phyloP scores from a whole-genome alignment of 2,329 filamentous ascomycete species.

The Colletotrichum eleusines region DNA sequence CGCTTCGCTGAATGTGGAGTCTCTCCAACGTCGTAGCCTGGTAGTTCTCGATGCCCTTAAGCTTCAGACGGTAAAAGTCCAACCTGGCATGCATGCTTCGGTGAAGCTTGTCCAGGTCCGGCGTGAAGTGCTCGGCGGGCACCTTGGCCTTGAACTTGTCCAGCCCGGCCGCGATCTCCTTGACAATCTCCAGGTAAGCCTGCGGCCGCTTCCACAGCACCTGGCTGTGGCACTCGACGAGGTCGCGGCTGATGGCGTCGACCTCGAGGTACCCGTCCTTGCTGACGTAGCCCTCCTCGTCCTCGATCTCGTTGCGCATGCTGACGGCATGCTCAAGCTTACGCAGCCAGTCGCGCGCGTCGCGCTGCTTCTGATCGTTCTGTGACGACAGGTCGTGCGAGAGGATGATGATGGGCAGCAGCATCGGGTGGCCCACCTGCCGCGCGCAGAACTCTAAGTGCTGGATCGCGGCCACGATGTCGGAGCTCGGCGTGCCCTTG shows the following conservation, averaged over 20 bases:
- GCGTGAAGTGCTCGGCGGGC: constrained; percentile 46
- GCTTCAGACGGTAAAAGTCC: constrained; percentile 71
- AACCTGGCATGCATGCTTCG: constrained; percentile 65
- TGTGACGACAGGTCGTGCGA: constrained; percentile 67
- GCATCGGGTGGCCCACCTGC: constrained; percentile 68
- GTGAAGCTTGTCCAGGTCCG: constrained; percentile 60
- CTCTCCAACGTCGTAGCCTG: constrained; percentile 72
- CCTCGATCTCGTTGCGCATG: constrained; percentile 70
- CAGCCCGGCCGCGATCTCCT: constrained; percentile 63
- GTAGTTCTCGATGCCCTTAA: constrained; percentile 72
- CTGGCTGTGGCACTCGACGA: constrained; percentile 73
- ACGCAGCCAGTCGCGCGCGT: constrained; percentile 72
- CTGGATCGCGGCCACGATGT: constrained; percentile 62
- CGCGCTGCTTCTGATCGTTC: constrained; percentile 72
- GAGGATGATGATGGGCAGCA: constrained; percentile 70
- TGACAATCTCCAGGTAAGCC: constrained; percentile 67
- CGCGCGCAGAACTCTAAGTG: constrained; percentile 63
- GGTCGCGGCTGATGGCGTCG: constrained; percentile 70
- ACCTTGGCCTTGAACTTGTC: constrained; percentile 53
- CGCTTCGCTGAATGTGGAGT: constrained; percentile 71
- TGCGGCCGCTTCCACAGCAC: constrained; percentile 74
- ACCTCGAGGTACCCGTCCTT: constrained; percentile 66
- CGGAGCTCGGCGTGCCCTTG: constrained; percentile 70
- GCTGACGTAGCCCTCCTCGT: constrained; percentile 65
- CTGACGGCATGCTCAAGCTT: constrained; percentile 71